Conservation (phyloP, 2,329 filamentous ascomycete species). For the Epichloe scottii region DNA sequence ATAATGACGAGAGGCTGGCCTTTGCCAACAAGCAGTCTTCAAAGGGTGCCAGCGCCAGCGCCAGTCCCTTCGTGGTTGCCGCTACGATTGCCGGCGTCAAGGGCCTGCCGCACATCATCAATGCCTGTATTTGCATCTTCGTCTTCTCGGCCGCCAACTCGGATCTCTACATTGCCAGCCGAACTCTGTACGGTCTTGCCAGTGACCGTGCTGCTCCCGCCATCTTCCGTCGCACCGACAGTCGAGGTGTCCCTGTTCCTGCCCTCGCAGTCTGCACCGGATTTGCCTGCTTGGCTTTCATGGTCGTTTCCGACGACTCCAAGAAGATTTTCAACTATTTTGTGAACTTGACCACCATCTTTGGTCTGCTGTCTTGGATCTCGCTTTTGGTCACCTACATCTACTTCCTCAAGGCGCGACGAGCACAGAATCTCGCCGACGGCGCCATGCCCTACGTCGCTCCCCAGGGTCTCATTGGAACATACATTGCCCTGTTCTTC, state of each 20-base stretch:
- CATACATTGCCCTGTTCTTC: constrained; percentile 53
- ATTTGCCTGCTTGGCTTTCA: constrained; percentile 56
- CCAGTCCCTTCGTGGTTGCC: constrained; percentile 63
- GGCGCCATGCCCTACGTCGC: constrained; percentile 50
- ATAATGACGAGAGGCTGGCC: constrained; percentile 46
- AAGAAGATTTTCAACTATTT: constrained; percentile 50
- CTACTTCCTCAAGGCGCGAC: constrained; percentile 49
- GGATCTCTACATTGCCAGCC: constrained; percentile 63
- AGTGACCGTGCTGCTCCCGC: constrained; percentile 58
- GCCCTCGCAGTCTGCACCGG: constrained; percentile 47
- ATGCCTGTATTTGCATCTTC: constrained; percentile 62
- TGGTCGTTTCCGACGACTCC: constrained; percentile 48
- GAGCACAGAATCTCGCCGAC: constrained; percentile 45
- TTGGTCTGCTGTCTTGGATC: constrained; percentile 55
- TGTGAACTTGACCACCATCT: constrained; percentile 55
- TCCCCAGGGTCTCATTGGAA: constrained; percentile 60
- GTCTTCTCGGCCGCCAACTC: constrained; percentile 69
- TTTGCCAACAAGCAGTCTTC: constrained; percentile 36
- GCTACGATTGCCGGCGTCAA: constrained; percentile 52
- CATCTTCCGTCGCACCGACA: constrained; percentile 60
- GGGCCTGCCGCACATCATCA: constrained; percentile 53
- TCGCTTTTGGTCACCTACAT: constrained; percentile 57
- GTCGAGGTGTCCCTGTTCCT: constrained; percentile 56
- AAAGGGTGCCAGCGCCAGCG: constrained; percentile 24
- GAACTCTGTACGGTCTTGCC: constrained; percentile 61